phyloP scores from a whole-genome alignment of 1,139 yeast species.

The Yamadazyma sp. region DNA sequence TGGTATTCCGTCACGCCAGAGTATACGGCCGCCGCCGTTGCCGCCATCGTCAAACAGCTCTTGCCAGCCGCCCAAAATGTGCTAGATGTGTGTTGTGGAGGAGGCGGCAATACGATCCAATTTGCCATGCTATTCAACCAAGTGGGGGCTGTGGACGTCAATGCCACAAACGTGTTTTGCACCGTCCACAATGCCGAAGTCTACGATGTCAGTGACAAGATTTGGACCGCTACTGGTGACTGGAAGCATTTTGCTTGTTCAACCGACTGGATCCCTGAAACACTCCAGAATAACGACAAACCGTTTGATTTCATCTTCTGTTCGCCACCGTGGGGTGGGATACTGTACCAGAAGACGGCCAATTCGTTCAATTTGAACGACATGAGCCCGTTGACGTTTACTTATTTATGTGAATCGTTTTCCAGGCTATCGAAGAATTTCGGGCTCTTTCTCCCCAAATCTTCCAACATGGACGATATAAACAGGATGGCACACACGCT shows the following conservation, averaged over 20 bases:
- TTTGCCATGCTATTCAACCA: slow-evolving; percentile 60
- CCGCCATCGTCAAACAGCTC: slow-evolving; percentile 47
- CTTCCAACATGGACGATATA: slow-evolving; percentile 60
- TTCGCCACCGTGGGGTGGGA: slow-evolving; percentile 99
- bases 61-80: slow-evolving; percentile 44
- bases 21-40: slow-evolving; percentile 60
- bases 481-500: slow-evolving; percentile 44
- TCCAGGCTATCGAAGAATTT: slow-evolving; percentile 49
- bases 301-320: slow-evolving; percentile 68
- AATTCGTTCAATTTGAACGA: slow-evolving; percentile 44
- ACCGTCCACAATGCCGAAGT: slow-evolving; percentile 72
- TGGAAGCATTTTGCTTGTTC: slow-evolving; percentile 47
- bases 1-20: slow-evolving; percentile 97
- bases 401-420: slow-evolving; percentile 44
- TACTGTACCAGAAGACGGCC: slow-evolving; percentile 48
- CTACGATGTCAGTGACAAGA: slow-evolving; percentile 56
- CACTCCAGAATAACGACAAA: slow-evolving; percentile 14
- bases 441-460: slow-evolving; percentile 75
- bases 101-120: slow-evolving; percentile 91
- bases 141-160: slow-evolving; percentile 70
- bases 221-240: slow-evolving; percentile 53
- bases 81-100: slow-evolving; percentile 88
- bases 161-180: slow-evolving; percentile 60
- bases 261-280: slow-evolving; percentile 31
- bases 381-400: slow-evolving; percentile 52